Evolutionary conservation across 148 eudicot species (phyloP), one percentile per base, ranked within the genome.

Genomic region (Persicaria tinctoria): DNA sequence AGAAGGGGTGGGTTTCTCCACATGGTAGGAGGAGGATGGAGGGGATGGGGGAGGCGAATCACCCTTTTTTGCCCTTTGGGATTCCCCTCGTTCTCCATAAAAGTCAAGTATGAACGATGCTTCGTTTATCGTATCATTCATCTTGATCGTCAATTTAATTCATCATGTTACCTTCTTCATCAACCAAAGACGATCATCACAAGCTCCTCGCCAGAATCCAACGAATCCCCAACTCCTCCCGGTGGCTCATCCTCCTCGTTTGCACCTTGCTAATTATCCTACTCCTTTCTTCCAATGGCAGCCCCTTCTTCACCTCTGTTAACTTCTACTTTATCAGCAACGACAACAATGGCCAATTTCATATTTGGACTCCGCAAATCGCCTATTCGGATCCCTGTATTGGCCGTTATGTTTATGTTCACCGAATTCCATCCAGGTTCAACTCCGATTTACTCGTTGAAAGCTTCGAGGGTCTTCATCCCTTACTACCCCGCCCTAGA

Each of bases 401-500:
- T 16, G 94, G 88, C 5, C 79, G 85, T 53, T 93, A 93, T 72
- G 76, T 93, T 1, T 91, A 89, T 23, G 71, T 91, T 32, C 87
- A 86, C 10, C 82, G 87, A 8, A 72, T 93, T 45, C 92, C 98
- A 1, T 23, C 74, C 49, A 51, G 72, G 8, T 93, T 86, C 84
- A 91, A 91, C 63, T 23, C 77, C 0, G 88, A 85, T 44, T 64
- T 87, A 60, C 54, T 89, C 92, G 1, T 84, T 91, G 1, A 72
- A 51, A 44, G 93, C 98, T 50, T 76, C 88, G 0, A 94, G 91
- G 0, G 77, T 91, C 3, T 93, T 73, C 64, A 87, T 89, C 12
- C 98, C 98, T 3, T 93, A 85, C 23, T 91, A 87, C 47, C 79
- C 97, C 0, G 93, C 97, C 20, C 80, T 91, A 41, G 98, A 93